A percentile compares a stretch with the other conserved stretches of the same genome.
Conservation (phyloP, 805 yeast genomes). For the Zygosaccharomyces pseudorouxii region DNA sequence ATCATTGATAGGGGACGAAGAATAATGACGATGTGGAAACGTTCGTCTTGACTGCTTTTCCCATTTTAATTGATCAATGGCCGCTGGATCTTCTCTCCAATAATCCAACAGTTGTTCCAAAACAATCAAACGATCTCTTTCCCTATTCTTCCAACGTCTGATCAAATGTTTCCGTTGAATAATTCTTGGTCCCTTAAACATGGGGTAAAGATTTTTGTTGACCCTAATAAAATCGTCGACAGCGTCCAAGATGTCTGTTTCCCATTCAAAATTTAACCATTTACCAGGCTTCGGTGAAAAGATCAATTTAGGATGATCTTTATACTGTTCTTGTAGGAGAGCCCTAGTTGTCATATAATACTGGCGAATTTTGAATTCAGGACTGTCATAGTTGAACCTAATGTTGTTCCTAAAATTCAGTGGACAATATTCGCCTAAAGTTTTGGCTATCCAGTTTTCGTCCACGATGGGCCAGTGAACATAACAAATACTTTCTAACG, state of each 20-base stretch:
- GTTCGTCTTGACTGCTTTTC: slow-evolving; percentile 1
- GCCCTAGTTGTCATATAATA: slow-evolving; percentile 6
- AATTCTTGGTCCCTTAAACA: slow-evolving; percentile 10
- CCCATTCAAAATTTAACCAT: slow-evolving; percentile 11
- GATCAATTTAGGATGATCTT: slow-evolving; percentile 1
- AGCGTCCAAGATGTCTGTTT: slow-evolving; percentile 7
- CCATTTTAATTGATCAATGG: not conserved
- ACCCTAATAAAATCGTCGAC: slow-evolving; percentile 10
- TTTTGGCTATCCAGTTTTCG: slow-evolving; percentile 7
- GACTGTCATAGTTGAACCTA: slow-evolving; percentile 8
- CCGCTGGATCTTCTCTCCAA: slow-evolving; percentile 8
- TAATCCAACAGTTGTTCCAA: slow-evolving; percentile 9
- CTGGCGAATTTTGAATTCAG: slow-evolving; percentile 5
- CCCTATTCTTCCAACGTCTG: slow-evolving; percentile 11
- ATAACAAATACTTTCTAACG: not conserved
- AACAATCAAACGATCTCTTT: slow-evolving; percentile 7
- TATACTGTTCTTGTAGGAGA: slow-evolving; percentile 8
- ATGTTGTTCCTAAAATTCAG: slow-evolving; percentile 10
- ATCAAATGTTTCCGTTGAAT: slow-evolving; percentile 9
- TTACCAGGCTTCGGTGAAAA: slow-evolving; percentile 3
- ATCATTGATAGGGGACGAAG: not conserved
- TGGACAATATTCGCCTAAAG: slow-evolving; percentile 10
- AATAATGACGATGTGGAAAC: not conserved
- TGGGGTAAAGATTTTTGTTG: slow-evolving; percentile 8
- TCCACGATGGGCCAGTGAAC: slow-evolving; percentile 11